Base-by-base conservation (phyloP, 2,329 filamentous ascomycete genomes). In the Eutypella sp. region DNA sequence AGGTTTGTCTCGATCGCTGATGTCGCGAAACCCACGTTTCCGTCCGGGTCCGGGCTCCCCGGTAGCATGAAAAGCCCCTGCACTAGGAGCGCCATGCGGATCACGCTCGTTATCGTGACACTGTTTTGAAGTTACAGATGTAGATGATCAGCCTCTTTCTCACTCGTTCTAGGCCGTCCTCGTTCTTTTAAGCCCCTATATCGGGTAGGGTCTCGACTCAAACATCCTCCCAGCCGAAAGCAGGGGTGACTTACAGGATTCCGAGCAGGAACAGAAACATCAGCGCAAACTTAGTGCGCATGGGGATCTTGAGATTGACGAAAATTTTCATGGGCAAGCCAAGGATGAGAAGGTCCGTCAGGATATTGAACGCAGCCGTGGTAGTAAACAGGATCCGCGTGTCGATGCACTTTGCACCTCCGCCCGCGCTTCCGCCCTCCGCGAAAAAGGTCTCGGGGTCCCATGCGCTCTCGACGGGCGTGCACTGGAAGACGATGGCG, bases 261-360 rank as follows among this genome's bases (percentile, higher is more conserved):
- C 70, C 69, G 5, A 71, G 47, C 4, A 65, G 48, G 44, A 72
- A 73, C 5, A 73, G 64, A 9, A 61, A 50, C 34, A 72, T 61
- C 4, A 72, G 51, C 1, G 66, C 67, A 11, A 67, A 52, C 47
- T 71, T 71, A 11, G 64, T 60, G 25, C 57, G 61, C 18, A 51
- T 56, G 5, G 61, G 59, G 54, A 73, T 70, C 29, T 66, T 68
- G 15, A 73, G 56, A 4, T 61, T 61, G 8, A 66, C 42, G 43
- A 73, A 72, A 23, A 72, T 67, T 52, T 60, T 64, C 25, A 71
- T 61, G 0, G 70, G 70, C 15, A 74, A 53, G 1, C 58, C 47
- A 7, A 71, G 56, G 5, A 70, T 61, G 38, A 71, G 49, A 0
- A 71, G 51, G 27, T 73, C 71, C 9, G 67, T 70, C 7, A 70